These are phyloP conservation scores for Geotrichum aggregatum DNA, from an alignment of 1,139 yeast species.

Conservation along the genomic window DNA sequence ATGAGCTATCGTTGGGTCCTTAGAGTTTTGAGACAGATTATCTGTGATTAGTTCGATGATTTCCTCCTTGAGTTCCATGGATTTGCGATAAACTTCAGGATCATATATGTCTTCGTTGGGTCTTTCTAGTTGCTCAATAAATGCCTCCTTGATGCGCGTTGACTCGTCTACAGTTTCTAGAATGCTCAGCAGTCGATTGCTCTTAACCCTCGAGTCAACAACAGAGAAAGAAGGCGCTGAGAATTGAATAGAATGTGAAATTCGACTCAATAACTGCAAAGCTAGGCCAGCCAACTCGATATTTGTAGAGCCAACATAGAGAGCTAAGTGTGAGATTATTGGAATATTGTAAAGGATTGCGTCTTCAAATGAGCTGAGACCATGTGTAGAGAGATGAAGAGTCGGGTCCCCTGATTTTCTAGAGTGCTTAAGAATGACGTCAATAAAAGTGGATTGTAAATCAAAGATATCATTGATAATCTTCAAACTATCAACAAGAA, in stretches of 20 bases:
- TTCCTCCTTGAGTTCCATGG: slow-evolving; percentile 51
- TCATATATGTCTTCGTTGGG: slow-evolving; percentile 34
- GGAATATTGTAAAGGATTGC: slow-evolving; percentile 65
- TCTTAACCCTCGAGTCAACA: slow-evolving; percentile 45
- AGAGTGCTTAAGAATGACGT: slow-evolving; percentile 29
- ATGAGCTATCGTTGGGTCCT: slow-evolving; percentile 59
- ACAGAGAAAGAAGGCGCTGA: slow-evolving; percentile 37
- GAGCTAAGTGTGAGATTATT: slow-evolving; percentile 62
- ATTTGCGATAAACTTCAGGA: slow-evolving; percentile 30
- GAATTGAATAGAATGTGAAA: slow-evolving; percentile 52
- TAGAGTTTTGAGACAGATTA: slow-evolving; percentile 45
- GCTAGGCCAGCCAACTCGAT: slow-evolving; percentile 51
- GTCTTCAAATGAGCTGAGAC: slow-evolving; percentile 62
- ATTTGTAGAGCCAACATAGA: slow-evolving; percentile 61
- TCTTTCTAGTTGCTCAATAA: slow-evolving; percentile 64
- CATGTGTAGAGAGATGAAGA: slow-evolving; percentile 54
- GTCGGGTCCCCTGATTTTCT: slow-evolving; percentile 23
- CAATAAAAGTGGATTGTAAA: slow-evolving; percentile 46
- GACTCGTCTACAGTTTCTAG: slow-evolving; percentile 70
- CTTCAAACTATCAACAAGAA: slow-evolving; percentile 40
- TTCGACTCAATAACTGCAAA: slow-evolving; percentile 49
- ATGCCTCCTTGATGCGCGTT: slow-evolving; percentile 62
- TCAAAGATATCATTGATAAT: slow-evolving; percentile 51
- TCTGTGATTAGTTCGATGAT: slow-evolving; percentile 56
- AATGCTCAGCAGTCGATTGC: slow-evolving; percentile 65